Base-by-base conservation (phyloP, 1,284 basidiomycete species). In the Wolfiporia cocos region DNA sequence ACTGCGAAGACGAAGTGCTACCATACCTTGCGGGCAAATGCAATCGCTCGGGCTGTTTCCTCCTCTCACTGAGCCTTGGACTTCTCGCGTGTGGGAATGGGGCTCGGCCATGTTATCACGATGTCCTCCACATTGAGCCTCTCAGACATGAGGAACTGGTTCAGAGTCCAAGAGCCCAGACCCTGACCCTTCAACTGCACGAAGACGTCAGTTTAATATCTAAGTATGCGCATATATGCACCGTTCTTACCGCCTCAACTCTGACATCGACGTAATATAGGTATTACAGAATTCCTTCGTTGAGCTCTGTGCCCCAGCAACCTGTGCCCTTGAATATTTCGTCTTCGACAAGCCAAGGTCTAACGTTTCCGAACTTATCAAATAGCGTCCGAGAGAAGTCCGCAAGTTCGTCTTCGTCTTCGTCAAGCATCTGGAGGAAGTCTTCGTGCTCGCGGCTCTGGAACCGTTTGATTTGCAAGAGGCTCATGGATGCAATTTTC, bases 281-380 rank as follows among this genome's bases (percentile, higher is more conserved):
- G 39, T 45, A 41, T 24, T 36, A 7, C 9, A 45, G 9, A 11
- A 36, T 35, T 3, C 43, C 39, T 11, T 39, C 18, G 24, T 39
- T 28, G 6, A 39, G 10, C 31, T 66, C 61, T 3, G 28, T 38
- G 3, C 61, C 61, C 62, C 61, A 65, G 24, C 56, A 60, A 3
- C 63, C 60, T 0, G 60, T 55, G 1, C 64, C 64, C 31, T 56
- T 62, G 35, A 58, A 56, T 22, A 42, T 35, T 12, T 55, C 52
- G 5, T 56, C 47, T 4, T 61, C 56, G 5, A 59, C 39, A 6
- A 62, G 35, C 39, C 55, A 56, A 1, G 56, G 46, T n/a, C 48
- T 53, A 2, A 62, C 21, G 10, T 45, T 34, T 2, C 53, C 54
- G 37, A 54, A 33, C 30, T 59, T 52, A 45, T 64, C 58, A 32